Conservation (phyloP, 768 basidiomycete species). For the Termitomyces sp. region DNA sequence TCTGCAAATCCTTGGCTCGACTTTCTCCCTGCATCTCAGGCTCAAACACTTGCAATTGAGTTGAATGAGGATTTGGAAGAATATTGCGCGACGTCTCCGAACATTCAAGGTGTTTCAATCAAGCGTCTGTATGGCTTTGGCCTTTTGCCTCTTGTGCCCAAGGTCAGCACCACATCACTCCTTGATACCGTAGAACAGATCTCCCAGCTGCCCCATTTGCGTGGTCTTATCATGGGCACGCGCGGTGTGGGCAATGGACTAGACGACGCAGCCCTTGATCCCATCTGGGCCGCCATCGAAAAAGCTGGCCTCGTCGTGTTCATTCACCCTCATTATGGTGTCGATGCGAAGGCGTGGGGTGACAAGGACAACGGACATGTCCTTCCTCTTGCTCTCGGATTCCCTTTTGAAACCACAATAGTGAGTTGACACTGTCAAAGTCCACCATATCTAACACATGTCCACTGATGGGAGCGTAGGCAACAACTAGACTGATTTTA, state of each 20-base stretch:
- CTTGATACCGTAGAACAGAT: slow-evolving; percentile 69
- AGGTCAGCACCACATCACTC: slow-evolving; percentile 49
- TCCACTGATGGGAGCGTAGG: slow-evolving; percentile 30
- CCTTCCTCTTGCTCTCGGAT: slow-evolving; percentile 81
- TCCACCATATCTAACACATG: not conserved
- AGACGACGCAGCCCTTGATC: slow-evolving; percentile 75
- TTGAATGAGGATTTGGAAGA: slow-evolving; percentile 76
- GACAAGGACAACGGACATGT: slow-evolving; percentile 82
- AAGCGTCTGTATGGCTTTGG: slow-evolving; percentile 83
- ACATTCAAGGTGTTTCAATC: slow-evolving; percentile 32
- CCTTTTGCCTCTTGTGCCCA: slow-evolving; percentile 76
- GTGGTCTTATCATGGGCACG: slow-evolving; percentile 80
- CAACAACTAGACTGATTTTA: slow-evolving; percentile 76
- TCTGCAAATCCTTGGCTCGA: slow-evolving; percentile 93
- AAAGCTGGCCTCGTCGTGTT: slow-evolving; percentile 71
- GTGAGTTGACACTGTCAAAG: slow-evolving; percentile 39
- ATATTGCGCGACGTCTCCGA: slow-evolving; percentile 70
- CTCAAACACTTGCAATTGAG: slow-evolving; percentile 60
- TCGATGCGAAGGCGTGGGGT: slow-evolving; percentile 73
- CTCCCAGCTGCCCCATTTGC: slow-evolving; percentile 58
- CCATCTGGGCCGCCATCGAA: slow-evolving; percentile 78
- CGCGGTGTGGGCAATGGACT: slow-evolving; percentile 74
- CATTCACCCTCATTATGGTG: slow-evolving; percentile 84
- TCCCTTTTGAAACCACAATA: slow-evolving; percentile 88
- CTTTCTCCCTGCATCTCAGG: slow-evolving; percentile 69